These are phyloP conservation scores for Puccinia polysora DNA, from an alignment of 1,284 basidiomycete genomes.

Conservation along the genomic window DNA sequence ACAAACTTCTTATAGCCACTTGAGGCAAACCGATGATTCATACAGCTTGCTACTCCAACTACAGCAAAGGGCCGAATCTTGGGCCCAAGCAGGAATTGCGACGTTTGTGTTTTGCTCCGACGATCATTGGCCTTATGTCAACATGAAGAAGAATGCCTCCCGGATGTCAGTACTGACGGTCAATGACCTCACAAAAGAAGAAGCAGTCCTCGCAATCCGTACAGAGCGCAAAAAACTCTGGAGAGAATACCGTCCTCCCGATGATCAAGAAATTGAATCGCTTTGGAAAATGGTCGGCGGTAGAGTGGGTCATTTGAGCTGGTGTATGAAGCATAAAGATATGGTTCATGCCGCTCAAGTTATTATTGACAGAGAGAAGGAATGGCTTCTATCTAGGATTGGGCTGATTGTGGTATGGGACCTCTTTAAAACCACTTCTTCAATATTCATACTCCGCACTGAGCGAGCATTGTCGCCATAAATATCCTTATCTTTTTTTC, in stretches of 20 bases:
- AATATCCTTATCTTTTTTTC: background rate
- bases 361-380: conserved; percentile 38
- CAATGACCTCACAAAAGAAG: conserved; percentile 29
- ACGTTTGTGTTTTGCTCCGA: conserved; percentile 43
- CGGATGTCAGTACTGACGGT: conserved; percentile 36
- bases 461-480: background rate
- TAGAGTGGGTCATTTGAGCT: conserved; percentile 34
- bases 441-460: background rate
- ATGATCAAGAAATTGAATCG: conserved; percentile 26
- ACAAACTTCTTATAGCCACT: conserved; percentile 21
- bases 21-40: conserved; percentile 34
- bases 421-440: background rate
- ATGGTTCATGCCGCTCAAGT: conserved; percentile 36
- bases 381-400: conserved; percentile 40
- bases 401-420: conserved; percentile 40
- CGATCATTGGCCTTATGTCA: conserved; percentile 40
- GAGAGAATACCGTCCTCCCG: conserved; percentile 10
- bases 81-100: conserved; percentile 41
- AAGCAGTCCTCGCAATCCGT: conserved; percentile 29
- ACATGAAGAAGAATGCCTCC: conserved; percentile 26
- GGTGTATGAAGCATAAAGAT: conserved; percentile 41
- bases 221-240: conserved; percentile 36
- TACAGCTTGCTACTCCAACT: conserved; percentile 34
- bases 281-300: conserved; percentile 34
- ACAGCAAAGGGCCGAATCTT: conserved; percentile 40